Evolutionary conservation across 129 eudicot species (phyloP).

Genomic region (Tanacetum coccineum): DNA sequence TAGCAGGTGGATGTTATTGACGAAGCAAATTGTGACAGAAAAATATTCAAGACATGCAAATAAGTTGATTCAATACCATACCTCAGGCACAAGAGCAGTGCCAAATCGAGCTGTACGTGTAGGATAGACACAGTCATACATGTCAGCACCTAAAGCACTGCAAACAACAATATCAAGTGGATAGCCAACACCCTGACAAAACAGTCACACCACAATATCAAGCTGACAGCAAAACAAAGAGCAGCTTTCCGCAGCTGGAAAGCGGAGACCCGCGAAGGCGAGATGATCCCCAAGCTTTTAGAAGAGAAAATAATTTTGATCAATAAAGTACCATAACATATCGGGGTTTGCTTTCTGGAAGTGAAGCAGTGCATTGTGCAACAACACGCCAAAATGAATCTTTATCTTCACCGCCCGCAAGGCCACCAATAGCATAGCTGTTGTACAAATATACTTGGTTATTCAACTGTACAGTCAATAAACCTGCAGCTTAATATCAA

Average conservation of each 20-base stretch:
- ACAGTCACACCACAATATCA: slow-evolving; percentile 13
- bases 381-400: slow-evolving; percentile 99
- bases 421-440: slow-evolving; percentile 99
- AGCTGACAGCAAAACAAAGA: neutral
- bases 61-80: slow-evolving; percentile 19
- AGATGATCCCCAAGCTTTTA: too few species aligned
- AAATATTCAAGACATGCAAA: neutral
- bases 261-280: too few species aligned
- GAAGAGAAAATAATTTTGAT: neutral
- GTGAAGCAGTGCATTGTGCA: slow-evolving; percentile 97
- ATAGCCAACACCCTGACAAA: slow-evolving; percentile 83
- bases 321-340: slow-evolving; percentile 77
- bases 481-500: neutral
- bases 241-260: too few species aligned
- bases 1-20: neutral
- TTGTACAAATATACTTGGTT: slow-evolving; percentile 37
- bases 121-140: slow-evolving; percentile 95
- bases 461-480: neutral
- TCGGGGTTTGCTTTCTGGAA: slow-evolving; percentile 92
- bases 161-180: slow-evolving; percentile 98
- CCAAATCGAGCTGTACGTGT: slow-evolving; percentile 99
- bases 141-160: slow-evolving; percentile 98
- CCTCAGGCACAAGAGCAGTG: slow-evolving; percentile 97
- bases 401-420: slow-evolving; percentile 97
- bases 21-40: neutral